phyloP scores from a whole-genome alignment of 2,329 filamentous ascomycete species.

The Diaporthe eres region DNA sequence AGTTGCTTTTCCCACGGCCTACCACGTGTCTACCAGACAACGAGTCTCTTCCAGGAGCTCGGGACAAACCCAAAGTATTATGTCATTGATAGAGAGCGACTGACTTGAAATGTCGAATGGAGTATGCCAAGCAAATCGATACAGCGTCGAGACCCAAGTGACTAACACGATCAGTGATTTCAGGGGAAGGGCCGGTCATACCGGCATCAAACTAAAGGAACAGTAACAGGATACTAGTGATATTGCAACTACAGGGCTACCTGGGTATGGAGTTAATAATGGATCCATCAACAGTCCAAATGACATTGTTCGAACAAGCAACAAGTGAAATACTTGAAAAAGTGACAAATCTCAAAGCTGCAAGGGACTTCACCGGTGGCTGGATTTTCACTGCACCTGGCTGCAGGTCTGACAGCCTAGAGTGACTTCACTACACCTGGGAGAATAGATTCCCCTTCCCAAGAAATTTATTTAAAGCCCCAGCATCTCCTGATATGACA shows the following conservation, averaged over 20 bases:
- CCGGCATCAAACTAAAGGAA: background rate
- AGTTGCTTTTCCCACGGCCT: background rate
- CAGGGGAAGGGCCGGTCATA: background rate
- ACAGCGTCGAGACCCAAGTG: background rate
- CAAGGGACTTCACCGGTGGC: constrained; percentile 24
- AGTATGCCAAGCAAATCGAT: background rate
- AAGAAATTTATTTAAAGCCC: background rate
- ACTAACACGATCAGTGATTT: background rate
- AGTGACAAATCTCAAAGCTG: constrained; percentile 6
- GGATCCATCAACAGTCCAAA: background rate
- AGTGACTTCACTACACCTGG: background rate
- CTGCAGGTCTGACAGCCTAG: background rate
- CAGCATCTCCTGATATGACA: background rate
- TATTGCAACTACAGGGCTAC: background rate
- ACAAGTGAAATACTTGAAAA: background rate
- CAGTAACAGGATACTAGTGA: background rate
- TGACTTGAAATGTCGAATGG: background rate
- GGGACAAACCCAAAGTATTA: background rate
- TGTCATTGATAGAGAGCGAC: background rate
- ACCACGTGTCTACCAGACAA: constrained; percentile 21
- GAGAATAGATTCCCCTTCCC: background rate
- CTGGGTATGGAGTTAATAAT: background rate
- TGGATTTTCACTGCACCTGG: background rate
- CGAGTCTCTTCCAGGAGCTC: background rate
- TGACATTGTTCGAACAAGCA: constrained; percentile 3